These are phyloP conservation scores for Polyporus tsugae DNA, from an alignment of 1,284 basidiomycete genomes.

Conservation along the genomic window DNA sequence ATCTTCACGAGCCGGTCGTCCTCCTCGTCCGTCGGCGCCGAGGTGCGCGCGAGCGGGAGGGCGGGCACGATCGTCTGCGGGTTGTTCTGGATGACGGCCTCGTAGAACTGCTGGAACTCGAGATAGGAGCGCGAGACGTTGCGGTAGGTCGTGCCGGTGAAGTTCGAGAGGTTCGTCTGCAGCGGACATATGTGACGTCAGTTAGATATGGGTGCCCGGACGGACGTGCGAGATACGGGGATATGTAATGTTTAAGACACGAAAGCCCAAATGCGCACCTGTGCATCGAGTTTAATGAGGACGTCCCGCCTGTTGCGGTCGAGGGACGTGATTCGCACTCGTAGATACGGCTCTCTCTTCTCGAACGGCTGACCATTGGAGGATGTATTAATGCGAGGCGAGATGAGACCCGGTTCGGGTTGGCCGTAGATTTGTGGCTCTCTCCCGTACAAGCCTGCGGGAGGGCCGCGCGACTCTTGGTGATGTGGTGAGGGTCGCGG, in stretches of 20 bases:
- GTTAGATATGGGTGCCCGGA: neutral
- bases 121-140: slow-evolving; percentile 92
- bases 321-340: slow-evolving; percentile 87
- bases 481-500: slow-evolving; percentile 42
- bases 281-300: slow-evolving; percentile 90
- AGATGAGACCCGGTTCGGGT: slow-evolving; percentile 81
- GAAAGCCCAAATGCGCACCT: slow-evolving; percentile 59
- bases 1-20: slow-evolving; percentile 93
- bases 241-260: neutral
- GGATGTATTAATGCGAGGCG: slow-evolving; percentile 67
- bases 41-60: slow-evolving; percentile 90
- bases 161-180: slow-evolving; percentile 93
- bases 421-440: slow-evolving; percentile 86
- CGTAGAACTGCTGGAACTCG: slow-evolving; percentile 93
- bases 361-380: slow-evolving; percentile 77
- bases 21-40: slow-evolving; percentile 94
- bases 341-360: slow-evolving; percentile 81
- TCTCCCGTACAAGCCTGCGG: slow-evolving; percentile 70
- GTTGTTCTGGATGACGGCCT: slow-evolving; percentile 82
- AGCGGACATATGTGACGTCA: neutral
- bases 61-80: slow-evolving; percentile 94
- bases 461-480: slow-evolving; percentile 30
- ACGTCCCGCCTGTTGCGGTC: slow-evolving; percentile 95
- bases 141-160: slow-evolving; percentile 87
- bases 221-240: too few relatives aligned